phyloP scores from a whole-genome alignment of 2,329 filamentous ascomycete genomes.

The Colletotrichum camelliae region DNA sequence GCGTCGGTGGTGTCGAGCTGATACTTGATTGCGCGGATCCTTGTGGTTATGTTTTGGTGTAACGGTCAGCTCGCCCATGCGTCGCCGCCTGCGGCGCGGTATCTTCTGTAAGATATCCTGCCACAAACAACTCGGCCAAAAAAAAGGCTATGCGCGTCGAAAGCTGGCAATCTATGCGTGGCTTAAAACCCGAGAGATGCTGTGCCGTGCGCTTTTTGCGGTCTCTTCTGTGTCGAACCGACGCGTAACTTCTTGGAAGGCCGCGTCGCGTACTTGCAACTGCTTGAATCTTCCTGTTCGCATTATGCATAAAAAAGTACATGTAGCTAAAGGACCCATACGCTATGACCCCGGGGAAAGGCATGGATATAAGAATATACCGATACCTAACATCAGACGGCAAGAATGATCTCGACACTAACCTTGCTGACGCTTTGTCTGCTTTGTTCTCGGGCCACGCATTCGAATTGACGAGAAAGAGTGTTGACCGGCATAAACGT shows the following conservation, averaged over 20 bases:
- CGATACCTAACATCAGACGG: background rate
- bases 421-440: background rate
- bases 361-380: background rate
- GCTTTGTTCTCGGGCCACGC: background rate
- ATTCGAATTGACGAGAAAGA: background rate
- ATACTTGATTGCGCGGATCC: background rate
- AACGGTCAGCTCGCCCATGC: background rate
- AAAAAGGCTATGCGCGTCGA: background rate
- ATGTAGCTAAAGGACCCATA: background rate
- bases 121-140: background rate
- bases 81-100: background rate
- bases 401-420: background rate
- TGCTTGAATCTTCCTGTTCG: background rate
- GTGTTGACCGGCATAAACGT: background rate
- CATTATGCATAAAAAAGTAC: background rate
- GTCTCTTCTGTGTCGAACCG: background rate
- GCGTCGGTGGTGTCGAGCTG: background rate
- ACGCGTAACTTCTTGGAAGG: background rate
- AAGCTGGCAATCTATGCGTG: background rate
- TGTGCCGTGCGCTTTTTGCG: background rate
- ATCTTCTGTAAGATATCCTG: background rate
- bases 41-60: background rate
- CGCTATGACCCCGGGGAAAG: background rate
- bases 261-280: background rate
- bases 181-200: background rate